These are phyloP conservation scores for Stagonosporopsis vannaccii DNA, from an alignment of 2,329 filamentous ascomycete genomes.

Conservation along the genomic window DNA sequence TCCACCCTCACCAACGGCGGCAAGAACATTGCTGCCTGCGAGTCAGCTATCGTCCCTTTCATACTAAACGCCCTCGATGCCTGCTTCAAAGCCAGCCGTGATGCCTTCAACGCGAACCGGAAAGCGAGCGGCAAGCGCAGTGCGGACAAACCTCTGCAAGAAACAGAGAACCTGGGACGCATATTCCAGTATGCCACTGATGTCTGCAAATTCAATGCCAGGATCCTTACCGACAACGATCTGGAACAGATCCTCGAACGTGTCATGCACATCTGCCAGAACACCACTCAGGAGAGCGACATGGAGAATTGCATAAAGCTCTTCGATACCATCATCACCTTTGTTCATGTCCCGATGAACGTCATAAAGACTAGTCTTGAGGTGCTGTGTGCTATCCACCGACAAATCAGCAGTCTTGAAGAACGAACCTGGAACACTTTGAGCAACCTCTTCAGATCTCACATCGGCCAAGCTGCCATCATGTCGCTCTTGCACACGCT, in stretches of 20 bases:
- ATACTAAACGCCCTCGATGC: conserved; percentile 41
- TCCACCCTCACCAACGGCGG: conserved; percentile 48
- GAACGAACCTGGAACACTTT: conserved; percentile 74
- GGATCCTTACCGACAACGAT: conserved; percentile 68
- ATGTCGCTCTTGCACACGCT: conserved; percentile 68
- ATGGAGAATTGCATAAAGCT: conserved; percentile 72
- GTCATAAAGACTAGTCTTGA: conserved; percentile 72
- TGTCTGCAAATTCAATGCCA: conserved; percentile 78
- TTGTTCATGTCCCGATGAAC: conserved; percentile 70
- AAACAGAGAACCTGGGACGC: conserved; percentile 57
- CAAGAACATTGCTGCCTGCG: conserved; percentile 49
- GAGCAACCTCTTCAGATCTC: conserved; percentile 74
- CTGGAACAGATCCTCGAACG: conserved; percentile 68
- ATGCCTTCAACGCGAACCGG: conserved; percentile 31
- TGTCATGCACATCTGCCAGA: conserved; percentile 71
- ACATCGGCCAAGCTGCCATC: conserved; percentile 74
- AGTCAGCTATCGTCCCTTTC: conserved; percentile 45
- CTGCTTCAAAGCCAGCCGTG: conserved; percentile 44
- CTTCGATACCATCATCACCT: conserved; percentile 75
- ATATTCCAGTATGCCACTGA: conserved; percentile 72
- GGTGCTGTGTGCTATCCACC: conserved; percentile 75
- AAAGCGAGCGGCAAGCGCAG: conserved; percentile 39
- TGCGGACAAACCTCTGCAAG: conserved; percentile 28
- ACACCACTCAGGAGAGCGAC: conserved; percentile 70
- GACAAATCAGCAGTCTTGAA: conserved; percentile 66